Conservation (phyloP, 2,329 filamentous ascomycete genomes). For the Alternaria triticimaculans region DNA sequence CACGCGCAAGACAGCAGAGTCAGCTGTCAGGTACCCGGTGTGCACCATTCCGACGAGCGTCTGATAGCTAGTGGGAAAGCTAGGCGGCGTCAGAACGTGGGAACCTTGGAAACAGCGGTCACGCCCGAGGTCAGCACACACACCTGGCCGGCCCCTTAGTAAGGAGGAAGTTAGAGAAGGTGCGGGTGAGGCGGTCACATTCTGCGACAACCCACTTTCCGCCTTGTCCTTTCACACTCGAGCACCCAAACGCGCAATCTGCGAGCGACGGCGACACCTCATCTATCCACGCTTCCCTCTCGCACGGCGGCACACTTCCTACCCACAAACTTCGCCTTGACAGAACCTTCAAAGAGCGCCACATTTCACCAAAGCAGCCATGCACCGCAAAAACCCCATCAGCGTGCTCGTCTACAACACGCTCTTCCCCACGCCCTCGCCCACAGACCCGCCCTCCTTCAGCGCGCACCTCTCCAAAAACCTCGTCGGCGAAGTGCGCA, state of each 20-base stretch:
- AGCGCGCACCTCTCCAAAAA: slow-evolving; percentile 71
- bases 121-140: slow-evolving; percentile 28
- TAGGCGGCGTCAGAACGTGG: slow-evolving; percentile 22
- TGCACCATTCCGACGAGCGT: slow-evolving; percentile 14
- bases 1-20: slow-evolving; percentile 7
- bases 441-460: slow-evolving; percentile 75
- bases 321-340: neutral
- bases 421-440: slow-evolving; percentile 73
- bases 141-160: slow-evolving; percentile 2
- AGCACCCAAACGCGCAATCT: slow-evolving; percentile 5
- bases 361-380: slow-evolving; percentile 51
- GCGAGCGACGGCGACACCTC: slow-evolving; percentile 4
- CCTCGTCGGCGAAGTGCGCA: slow-evolving; percentile 78
- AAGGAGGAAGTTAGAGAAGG: slow-evolving; percentile 14
- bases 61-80: slow-evolving; percentile 22
- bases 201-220: slow-evolving; percentile 13
- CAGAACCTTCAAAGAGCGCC: neutral
- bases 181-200: slow-evolving; percentile 19
- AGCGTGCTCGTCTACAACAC: slow-evolving; percentile 76
- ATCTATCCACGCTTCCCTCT: neutral
- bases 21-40: slow-evolving; percentile 22
- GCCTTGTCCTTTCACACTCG: neutral
- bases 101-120: slow-evolving; percentile 24
- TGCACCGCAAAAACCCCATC: slow-evolving; percentile 74
- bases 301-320: slow-evolving; percentile 3